Base-by-base conservation (phyloP, 2,329 filamentous ascomycete species). In the Pyrenochaeta sp. region DNA sequence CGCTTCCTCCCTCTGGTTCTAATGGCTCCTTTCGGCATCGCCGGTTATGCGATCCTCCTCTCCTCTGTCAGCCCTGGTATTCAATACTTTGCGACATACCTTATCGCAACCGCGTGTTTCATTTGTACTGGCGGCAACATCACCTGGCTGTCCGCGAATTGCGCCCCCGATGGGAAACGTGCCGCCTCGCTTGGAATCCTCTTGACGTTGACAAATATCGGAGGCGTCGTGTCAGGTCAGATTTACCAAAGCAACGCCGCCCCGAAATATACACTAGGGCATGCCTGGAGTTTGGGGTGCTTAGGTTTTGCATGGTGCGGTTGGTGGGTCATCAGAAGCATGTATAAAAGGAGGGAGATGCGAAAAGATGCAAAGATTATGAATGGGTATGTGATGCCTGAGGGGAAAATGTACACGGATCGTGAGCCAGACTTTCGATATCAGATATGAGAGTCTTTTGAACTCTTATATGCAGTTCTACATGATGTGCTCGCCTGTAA, bases 251-350 rank as follows among this genome's bases (percentile, higher is more conserved):
- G 57, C 7, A 63, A 62, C 17, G 62, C 63, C 1, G 68, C 69
- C 15, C 69, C 69, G 6, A 51, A 54, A 32, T 73, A 62, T 51
- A 64, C 54, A 7, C 47, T 72, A 1, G 69, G 75, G 0, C 75
- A 77, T 57, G 73, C 69, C 4, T 78, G 73, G 74, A 73, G 67
- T 12, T 47, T 77, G 23, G 75, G 75, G 1, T 75, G 71, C 55
- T 46, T 75, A 2, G 64, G 35, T 2, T 63, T 77, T 48, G 75
- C 75, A 0, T 78, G 75, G 70, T 62, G 72, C 40, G 69, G 68
- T 6, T 77, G 74, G 74, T 78, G 75, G 75, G 41, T 74, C 32
- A 58, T 74, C 6, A 56, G 71, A 20, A 53, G 39, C 30, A 67
- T 77, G 7, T 77, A 77, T 35, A 55, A 35, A 31, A 63, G 57